Base-by-base conservation (phyloP, 2,329 filamentous ascomycete genomes). In the Clarireedia sp. region DNA sequence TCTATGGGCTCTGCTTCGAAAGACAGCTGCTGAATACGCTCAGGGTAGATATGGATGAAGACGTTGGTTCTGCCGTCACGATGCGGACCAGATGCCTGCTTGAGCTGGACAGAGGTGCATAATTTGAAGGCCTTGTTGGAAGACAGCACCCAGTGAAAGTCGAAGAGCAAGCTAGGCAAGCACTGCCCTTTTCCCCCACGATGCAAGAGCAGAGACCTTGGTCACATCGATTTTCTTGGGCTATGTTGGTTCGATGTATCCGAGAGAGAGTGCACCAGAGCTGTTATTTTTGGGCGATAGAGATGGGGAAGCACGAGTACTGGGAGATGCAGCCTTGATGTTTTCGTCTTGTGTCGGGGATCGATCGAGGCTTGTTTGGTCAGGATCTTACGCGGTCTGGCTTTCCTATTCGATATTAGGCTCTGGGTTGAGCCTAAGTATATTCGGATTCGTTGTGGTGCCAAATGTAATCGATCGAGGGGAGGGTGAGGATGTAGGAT, bases 81-180 rank as follows among this genome's bases (percentile, higher is more conserved):
- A 33, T 16, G 45, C 16, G 24, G 24, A 47, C 45, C 45, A 47
- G 45, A 23, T 33, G 45, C 45, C 24, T 47, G 23, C 45, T 47
- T 47, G 24, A 47, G 45, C 45, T 47, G 45, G 8, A 47, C 45
- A 47, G 45, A 47, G 24, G 45, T 23, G 24, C 45, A 23, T 23
- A 47, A 47, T 47, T 5, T 33, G 45, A 47, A 33, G n/a, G 45
- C 45, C n/a, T 47, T 47, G 45, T 47, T 47, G 45, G 45, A 47
- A 47, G 45, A 47, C 45, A 47, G n/a, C 45, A 47, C 45, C 45
- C 45, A 47, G 45, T 47, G 45, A 47, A 47, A 47, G 45, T 47
- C 45, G 45, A 47, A 47, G 45, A 47, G 45, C n/a, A 47, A 29
- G 45, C 45, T 23, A 19, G 45, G 24, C 45, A 47, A 33, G 45